Conservation (phyloP, 768 basidiomycete genomes). For the Hygrophoropsis aurantiaca region DNA sequence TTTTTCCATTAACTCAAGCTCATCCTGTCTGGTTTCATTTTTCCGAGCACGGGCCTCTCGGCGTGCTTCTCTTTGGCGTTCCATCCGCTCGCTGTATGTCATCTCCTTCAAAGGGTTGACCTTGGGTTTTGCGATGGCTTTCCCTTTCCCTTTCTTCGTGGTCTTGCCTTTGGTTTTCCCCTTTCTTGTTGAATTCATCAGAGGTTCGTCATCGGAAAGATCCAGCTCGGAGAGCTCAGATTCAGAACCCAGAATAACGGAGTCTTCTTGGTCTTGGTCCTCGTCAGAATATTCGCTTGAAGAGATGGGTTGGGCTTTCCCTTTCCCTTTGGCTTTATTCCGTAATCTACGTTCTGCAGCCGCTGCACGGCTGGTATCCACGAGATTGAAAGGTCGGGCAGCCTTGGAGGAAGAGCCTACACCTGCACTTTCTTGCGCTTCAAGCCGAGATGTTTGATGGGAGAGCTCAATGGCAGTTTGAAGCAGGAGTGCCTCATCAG, state of each 20-base stretch:
- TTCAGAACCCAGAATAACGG: neutral
- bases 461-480: conserved; percentile 58
- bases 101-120: conserved; percentile 16
- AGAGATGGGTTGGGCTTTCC: neutral
- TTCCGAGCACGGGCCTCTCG: conserved; percentile 11
- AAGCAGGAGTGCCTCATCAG: conserved; percentile 45
- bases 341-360: conserved; percentile 55
- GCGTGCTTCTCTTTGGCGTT: conserved; percentile 27
- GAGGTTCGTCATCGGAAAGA: conserved; percentile 12
- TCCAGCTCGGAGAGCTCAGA: conserved; percentile 13
- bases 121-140: conserved; percentile 5
- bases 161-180: conserved; percentile 29
- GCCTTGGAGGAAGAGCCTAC: conserved; percentile 28
- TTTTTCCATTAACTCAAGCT: conserved; percentile 48
- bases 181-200: conserved; percentile 30
- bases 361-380: conserved; percentile 44
- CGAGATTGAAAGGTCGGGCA: conserved; percentile 33
- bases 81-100: conserved; percentile 7
- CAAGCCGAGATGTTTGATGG: conserved; percentile 34
- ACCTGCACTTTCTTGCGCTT: conserved; percentile 28
- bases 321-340: conserved; percentile 28
- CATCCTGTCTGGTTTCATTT: conserved; percentile 42
- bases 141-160: conserved; percentile 12
- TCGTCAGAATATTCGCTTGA: conserved; percentile 11
- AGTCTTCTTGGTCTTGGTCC: neutral